Conservation (phyloP, 352 stramenopile genomes). For the Phytophthora pseudosyringae region DNA sequence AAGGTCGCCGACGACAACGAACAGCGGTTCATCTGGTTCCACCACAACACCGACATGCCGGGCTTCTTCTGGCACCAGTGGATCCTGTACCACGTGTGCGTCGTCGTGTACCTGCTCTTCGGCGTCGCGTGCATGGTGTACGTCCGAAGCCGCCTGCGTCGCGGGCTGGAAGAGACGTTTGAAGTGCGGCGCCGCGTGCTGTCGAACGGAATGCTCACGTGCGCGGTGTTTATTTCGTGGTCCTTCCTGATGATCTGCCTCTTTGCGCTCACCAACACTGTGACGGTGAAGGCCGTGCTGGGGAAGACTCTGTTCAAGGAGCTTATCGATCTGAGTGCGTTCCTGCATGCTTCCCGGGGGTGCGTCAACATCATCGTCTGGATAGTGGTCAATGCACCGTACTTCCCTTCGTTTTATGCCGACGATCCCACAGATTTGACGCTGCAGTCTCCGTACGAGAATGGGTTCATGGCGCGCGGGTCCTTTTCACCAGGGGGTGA, state of each 20-base stretch:
- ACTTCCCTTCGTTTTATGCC: conserved; percentile 49
- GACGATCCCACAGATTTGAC: conserved; percentile 24
- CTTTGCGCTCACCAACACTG: conserved; percentile 69
- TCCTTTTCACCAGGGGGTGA: conserved; percentile 30
- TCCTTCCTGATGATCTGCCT: conserved; percentile 74
- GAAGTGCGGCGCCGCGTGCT: conserved; percentile 82
- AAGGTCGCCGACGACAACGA: conserved; percentile 31
- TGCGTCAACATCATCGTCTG: conserved; percentile 89
- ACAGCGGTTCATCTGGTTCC: conserved; percentile 83
- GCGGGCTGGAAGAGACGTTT: conserved; percentile 86
- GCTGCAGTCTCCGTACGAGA: conserved; percentile 19
- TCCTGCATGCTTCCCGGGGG: conserved; percentile 77
- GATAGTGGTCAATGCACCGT: conserved; percentile 78
- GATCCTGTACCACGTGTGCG: conserved; percentile 85
- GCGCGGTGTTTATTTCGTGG: conserved; percentile 87
- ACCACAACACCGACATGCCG: conserved; percentile 80
- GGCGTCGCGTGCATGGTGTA: conserved; percentile 75
- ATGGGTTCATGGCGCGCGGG: conserved; percentile 8
- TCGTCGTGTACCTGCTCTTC: conserved; percentile 82
- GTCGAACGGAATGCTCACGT: conserved; percentile 79
- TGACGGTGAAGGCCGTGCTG: conserved; percentile 44
- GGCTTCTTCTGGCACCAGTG: conserved; percentile 85
- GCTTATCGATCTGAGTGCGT: conserved; percentile 79
- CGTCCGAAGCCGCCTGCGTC: conserved; percentile 74
- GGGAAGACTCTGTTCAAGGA: conserved; percentile 52